Base-by-base conservation (phyloP, 2,329 filamentous ascomycete species). In the Paecilomyces sp. region DNA sequence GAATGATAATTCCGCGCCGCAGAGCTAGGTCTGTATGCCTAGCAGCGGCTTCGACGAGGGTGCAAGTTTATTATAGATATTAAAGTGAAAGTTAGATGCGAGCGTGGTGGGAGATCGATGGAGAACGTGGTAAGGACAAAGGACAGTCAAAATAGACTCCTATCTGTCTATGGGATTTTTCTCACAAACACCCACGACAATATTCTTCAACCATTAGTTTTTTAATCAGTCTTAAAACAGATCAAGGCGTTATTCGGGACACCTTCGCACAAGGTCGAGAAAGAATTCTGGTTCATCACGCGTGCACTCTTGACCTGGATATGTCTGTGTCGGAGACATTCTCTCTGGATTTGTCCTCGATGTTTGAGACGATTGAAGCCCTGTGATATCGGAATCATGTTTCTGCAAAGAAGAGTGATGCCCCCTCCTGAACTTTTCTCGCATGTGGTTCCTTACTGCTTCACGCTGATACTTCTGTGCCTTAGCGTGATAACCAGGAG, bases 401-500 rank as follows among this genome's bases (percentile, higher is more conserved):
- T 13, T 54, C 50, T 18, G 50, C 13, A 3, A 57, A 33, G 7
- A 58, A 61, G 9, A 34, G 50, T 22, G 30, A 41, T 47, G 57
- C 56, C 3, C 57, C 36, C 13, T 33, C 12, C n/a, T 22, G 28
- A 58, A 54, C 28, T 58, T 56, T 24, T 57, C 54, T n/a, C 54
- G 47, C 15, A 56, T 58, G n/a, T 58, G 61, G 7, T 53, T 54
- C 25, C 58, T 51, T 11, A 65, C 56, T 6, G 59, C 57, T 31
- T 54, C 31, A 28, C 61, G 57, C 7, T 62, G 30, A 18, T 47
- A 47, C 41, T 22, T 47, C 24, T 58, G 57, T 11, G 62, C 63
- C n/a, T 60, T 67, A 8, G n/a, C 22, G 3, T 62, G 52, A 22
- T 69, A 68, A 13, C 58, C 61, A n/a, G 62, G 64, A 2, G 60